A percentile compares a stretch with the other conserved stretches of the same genome.
These are phyloP conservation scores for Scedosporium apiospermum DNA, from an alignment of 2,329 filamentous ascomycete species.

Conservation along the genomic window DNA sequence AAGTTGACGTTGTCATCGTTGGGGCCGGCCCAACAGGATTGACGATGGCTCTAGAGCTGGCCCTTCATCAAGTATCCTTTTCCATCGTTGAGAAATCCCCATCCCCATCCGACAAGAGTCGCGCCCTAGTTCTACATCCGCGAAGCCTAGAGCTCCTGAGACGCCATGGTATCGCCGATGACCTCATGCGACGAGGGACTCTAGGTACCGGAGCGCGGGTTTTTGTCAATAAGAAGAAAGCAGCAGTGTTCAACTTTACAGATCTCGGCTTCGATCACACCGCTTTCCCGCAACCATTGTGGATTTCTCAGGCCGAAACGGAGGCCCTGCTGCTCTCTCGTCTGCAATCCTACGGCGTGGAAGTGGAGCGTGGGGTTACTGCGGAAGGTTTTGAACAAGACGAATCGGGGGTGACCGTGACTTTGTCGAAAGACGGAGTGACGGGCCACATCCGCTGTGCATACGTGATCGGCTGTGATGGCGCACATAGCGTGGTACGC, in stretches of 20 bases:
- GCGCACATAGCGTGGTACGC: constrained; percentile 33
- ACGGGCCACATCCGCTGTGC: constrained; percentile 20
- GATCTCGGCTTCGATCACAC: constrained; percentile 21
- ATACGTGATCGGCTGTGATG: constrained; percentile 39
- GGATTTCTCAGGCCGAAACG: constrained; percentile 24
- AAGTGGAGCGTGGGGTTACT: constrained; percentile 19
- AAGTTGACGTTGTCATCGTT: constrained; percentile 28
- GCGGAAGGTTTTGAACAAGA: constrained; percentile 21
- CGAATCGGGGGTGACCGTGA: constrained; percentile 17
- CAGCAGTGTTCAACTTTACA: constrained; percentile 20
- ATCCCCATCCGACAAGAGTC: constrained; percentile 25
- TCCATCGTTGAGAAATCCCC: constrained; percentile 26
- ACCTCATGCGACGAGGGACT: constrained; percentile 25
- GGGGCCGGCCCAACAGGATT: constrained; percentile 28
- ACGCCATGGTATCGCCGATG: constrained; percentile 29
- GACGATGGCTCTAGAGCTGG: neutral
- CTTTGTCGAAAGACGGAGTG: constrained; percentile 12
- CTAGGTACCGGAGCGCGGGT: constrained; percentile 26
- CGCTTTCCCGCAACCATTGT: constrained; percentile 19
- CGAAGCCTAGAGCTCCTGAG: constrained; percentile 39
- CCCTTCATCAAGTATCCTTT: constrained; percentile 20
- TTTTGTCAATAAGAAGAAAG: constrained; percentile 23
- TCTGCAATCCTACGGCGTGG: constrained; percentile 15
- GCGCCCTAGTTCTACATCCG: constrained; percentile 35
- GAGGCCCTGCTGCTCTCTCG: constrained; percentile 22